Evolutionary conservation across 2,329 filamentous ascomycete species (phyloP), one percentile per base, ranked within the genome.

Genomic region (Talaromyces marneffei): DNA sequence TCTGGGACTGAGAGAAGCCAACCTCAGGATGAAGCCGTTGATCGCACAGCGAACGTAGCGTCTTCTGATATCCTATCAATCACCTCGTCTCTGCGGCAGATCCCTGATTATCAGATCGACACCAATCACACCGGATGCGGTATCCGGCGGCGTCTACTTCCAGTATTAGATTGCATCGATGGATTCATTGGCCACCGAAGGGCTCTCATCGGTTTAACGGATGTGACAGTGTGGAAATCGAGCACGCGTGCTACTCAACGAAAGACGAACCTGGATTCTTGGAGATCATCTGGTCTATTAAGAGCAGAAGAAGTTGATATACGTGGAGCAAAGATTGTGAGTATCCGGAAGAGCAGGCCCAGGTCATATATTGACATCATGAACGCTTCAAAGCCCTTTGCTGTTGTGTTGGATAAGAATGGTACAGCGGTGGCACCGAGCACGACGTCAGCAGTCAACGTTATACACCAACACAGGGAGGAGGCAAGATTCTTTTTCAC

Each of bases 81-180:
- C 35, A 71, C 78, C 8, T 66, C 71, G 5, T 71, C 72, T 10
- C 66, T 79, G 16, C 76, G 75, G 60, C 69, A 75, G 62, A 75
- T 71, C 54, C 76, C 77, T 2, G 74, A 75, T 35, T 78, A 78
- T 63, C 74, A 78, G 60, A 72, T 79, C 37, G 77, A 79, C 62
- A 60, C 65, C 1, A 73, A 74, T 58, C 77, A 79, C 57, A 66
- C 67, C 2, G 74, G 75, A 35, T 79, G 77, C 61, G 77, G 77
- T 3, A 69, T 78, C 14, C 67, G 75, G 20, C 76, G 75, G 27
- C 72, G 75, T 7, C 66, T 79, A 8, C 67, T 77, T 8, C 73
- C 75, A 2, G 65, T 74, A 2, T 65, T 79, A 4, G 74, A 77
- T 39, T 71, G 69, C 23, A 70, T 78, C 37, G 72, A 76, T 57